Base-by-base conservation (phyloP, 495 filamentous ascomycete genomes). In the Tuber calosporum region DNA sequence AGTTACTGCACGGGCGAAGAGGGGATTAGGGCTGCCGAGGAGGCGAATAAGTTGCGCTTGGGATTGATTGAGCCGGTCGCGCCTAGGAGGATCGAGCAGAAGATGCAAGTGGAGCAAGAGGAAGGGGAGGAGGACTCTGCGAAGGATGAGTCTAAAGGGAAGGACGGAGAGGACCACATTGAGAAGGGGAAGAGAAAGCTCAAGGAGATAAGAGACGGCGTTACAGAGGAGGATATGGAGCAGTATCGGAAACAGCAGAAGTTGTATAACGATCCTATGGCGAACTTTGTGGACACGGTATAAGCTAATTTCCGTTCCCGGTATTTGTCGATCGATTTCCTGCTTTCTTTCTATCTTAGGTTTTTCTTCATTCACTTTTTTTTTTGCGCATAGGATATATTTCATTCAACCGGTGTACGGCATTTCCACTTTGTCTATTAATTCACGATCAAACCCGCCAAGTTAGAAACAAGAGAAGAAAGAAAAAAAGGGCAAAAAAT, bases 1-100 rank as follows among this genome's bases (percentile, higher is more conserved):
- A 96, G 92, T 81, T 99, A 97, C 79, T 99, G 95, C 83, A 97
- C 96, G 1, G 96, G 95, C 26, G 69, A 76, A 58, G 79, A 81
- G 30, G 82, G 75, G 15, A 79, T 81, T n/a, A 74, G 62, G 34
- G 75, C 81, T 6, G 75, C 75, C 4, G 74, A 81, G 17, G 68
- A 75, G 48, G 74, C 82, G 20, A 74, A 80, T 66, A 72, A 82
- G 17, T 78, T 81, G 79, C 71, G 79, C n/a, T 69, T 81, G 8
- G 79, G 79, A 20, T 42, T 81, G 36, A 41, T 81, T 3, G 70
- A 77, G 26, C 78, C 87, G 41, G 80, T 82, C 40, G 81, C 74
- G 9, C 70, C 83, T 69, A 80, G 79, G 43, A 76, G 83, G 48
- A 83, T 80, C 39, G 84, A 82, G 81, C 80, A 81, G 41, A 73